A percentile compares a stretch with the other conserved stretches of the same genome.
These are phyloP conservation scores for Boeremia lycopersici DNA, from an alignment of 2,329 filamentous ascomycete species.

Conservation along the genomic window DNA sequence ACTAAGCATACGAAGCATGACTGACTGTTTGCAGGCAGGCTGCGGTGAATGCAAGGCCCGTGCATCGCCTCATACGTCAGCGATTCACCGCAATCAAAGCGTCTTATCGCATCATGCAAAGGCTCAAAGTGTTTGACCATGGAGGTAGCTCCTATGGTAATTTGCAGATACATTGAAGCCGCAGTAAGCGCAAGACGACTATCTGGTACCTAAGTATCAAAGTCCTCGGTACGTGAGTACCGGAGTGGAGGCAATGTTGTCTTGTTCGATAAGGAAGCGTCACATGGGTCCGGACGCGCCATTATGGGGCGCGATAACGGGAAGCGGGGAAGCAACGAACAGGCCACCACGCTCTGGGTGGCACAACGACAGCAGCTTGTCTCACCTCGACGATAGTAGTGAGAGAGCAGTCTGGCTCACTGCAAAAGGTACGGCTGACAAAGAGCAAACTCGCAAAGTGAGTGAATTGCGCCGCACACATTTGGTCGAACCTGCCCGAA, in stretches of 20 bases:
- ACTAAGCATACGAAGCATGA: too few relatives aligned
- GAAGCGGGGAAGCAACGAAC: constrained; percentile 31
- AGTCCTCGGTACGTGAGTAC: constrained; percentile 17
- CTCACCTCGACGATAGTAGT: background rate
- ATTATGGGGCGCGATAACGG: constrained; percentile 35
- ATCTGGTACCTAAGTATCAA: background rate
- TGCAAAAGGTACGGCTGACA: constrained; percentile 17
- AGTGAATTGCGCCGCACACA: constrained; percentile 15
- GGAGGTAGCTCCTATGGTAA: background rate
- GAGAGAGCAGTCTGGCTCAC: constrained; percentile 1
- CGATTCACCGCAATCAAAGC: constrained; percentile 10
- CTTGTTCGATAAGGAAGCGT: constrained; percentile 29
- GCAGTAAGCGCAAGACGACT: background rate
- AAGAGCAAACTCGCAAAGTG: constrained; percentile 20
- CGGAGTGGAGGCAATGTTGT: constrained; percentile 19
- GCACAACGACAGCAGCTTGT: constrained; percentile 11
- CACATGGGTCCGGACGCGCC: constrained; percentile 29
- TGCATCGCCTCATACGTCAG: constrained; percentile 22
- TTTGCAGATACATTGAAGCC: background rate
- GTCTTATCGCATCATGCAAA: constrained; percentile 15
- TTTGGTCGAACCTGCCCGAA: constrained; percentile 42
- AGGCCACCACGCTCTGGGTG: constrained; percentile 13
- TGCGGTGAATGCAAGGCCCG: constrained; percentile 1
- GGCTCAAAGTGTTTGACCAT: background rate
- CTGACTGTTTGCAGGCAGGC: constrained; percentile 7